Percentiles rank a stretch among this genome's conserved stretches.
Evolutionary conservation across 2,329 filamentous ascomycete genomes (phyloP).

Genomic region (Colletotrichum gloeosporioides): DNA sequence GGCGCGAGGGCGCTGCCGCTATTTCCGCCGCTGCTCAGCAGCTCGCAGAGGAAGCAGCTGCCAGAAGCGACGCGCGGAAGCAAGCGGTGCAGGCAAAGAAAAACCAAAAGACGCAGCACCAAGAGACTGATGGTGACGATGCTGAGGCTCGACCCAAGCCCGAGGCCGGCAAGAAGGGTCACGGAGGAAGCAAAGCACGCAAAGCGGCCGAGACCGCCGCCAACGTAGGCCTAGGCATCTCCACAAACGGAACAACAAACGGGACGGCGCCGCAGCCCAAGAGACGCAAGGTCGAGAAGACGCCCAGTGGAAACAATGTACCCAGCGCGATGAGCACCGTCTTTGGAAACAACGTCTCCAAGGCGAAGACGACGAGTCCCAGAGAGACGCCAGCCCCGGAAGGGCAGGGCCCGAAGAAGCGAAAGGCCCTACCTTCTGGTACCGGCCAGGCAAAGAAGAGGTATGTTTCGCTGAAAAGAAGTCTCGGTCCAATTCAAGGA

Average conservation of each 20-base stretch:
- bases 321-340: slow-evolving; percentile 72
- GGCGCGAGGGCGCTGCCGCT: slow-evolving; percentile 78
- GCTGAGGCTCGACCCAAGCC: slow-evolving; percentile 54
- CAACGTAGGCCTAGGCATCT: slow-evolving; percentile 69
- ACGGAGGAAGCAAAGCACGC: slow-evolving; percentile 65
- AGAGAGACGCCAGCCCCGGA: slow-evolving; percentile 73
- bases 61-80: slow-evolving; percentile 83
- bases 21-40: slow-evolving; percentile 80
- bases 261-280: slow-evolving; percentile 67
- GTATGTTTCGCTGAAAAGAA: slow-evolving; percentile 40
- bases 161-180: slow-evolving; percentile 64
- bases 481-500: background rate
- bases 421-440: slow-evolving; percentile 66
- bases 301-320: slow-evolving; percentile 50
- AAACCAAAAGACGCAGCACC: slow-evolving; percentile 70
- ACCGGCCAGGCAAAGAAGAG: slow-evolving; percentile 82
- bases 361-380: slow-evolving; percentile 68
- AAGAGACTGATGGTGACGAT: slow-evolving; percentile 84
- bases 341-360: slow-evolving; percentile 54
- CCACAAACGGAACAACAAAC: slow-evolving; percentile 56
- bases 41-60: slow-evolving; percentile 82
- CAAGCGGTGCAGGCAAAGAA: slow-evolving; percentile 82
- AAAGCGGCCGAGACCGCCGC: slow-evolving; percentile 61
- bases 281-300: slow-evolving; percentile 81
- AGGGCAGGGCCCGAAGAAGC: slow-evolving; percentile 67